Evolutionary conservation across 2,329 filamentous ascomycete species (phyloP).

Genomic region (Trichoderma sp.): DNA sequence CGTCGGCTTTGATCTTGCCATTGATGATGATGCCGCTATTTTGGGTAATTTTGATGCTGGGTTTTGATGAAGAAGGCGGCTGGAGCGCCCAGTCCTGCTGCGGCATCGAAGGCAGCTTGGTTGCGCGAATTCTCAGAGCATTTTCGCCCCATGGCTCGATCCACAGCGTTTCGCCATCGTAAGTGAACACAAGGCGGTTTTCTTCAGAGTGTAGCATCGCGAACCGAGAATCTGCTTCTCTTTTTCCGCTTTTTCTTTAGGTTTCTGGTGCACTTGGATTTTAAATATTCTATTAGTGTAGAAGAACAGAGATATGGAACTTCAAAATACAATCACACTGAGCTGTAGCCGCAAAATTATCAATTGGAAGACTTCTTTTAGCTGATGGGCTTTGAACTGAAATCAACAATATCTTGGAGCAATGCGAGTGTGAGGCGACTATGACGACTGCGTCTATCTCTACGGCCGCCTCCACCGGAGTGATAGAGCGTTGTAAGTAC

Average conservation of each 20-base stretch:
- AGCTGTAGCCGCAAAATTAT: background rate
- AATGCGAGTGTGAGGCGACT: background rate
- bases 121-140: slow-evolving; percentile 52
- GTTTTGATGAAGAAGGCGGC: slow-evolving; percentile 17
- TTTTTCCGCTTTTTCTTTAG: background rate
- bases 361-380: background rate
- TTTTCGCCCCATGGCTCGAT: slow-evolving; percentile 54
- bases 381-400: background rate
- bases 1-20: slow-evolving; percentile 39
- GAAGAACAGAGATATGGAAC: background rate
- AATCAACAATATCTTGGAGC: background rate
- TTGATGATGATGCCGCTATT: slow-evolving; percentile 35
- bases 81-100: slow-evolving; percentile 46
- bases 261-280: background rate
- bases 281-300: background rate
- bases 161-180: slow-evolving; percentile 53
- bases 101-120: slow-evolving; percentile 44
- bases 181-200: slow-evolving; percentile 38
- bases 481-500: background rate
- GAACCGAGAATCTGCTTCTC: background rate
- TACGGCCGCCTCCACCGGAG: background rate
- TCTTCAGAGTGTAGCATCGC: slow-evolving; percentile 31
- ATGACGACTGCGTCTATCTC: background rate
- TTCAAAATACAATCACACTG: background rate
- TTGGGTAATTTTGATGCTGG: slow-evolving; percentile 33